Conservation (phyloP, 1,139 yeast genomes). For the Scheffersomyces parashehatae region DNA sequence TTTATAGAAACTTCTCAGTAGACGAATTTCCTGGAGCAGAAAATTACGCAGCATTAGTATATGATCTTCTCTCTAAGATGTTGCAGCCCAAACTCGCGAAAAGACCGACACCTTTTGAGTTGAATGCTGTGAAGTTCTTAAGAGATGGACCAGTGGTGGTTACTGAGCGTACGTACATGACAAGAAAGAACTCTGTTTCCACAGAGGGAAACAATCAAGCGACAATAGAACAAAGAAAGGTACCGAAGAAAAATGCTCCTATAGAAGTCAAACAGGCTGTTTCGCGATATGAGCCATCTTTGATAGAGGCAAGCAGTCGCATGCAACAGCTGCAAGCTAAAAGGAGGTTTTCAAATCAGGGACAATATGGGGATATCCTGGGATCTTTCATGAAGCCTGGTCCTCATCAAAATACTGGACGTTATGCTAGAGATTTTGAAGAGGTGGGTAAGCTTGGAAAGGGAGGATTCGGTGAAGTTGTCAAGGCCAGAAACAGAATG, state of each 20-base stretch:
- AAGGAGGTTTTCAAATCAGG: background rate
- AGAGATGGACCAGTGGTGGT: conserved; percentile 58
- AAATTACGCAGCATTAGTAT: conserved; percentile 42
- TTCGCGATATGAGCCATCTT: background rate
- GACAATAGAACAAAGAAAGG: background rate
- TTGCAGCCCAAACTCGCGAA: conserved; percentile 66
- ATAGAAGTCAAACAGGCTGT: background rate
- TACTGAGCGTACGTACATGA: background rate
- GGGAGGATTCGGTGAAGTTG: conserved; percentile 98
- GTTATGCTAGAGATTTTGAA: conserved; percentile 74
- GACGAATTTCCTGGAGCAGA: conserved; percentile 29
- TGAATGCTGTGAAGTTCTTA: conserved; percentile 78
- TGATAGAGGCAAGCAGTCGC: background rate
- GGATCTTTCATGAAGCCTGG: conserved; percentile 3
- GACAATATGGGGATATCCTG: background rate
- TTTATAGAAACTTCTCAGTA: conserved; percentile 47
- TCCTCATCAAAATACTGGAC: conserved; percentile 21
- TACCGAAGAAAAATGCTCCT: background rate
- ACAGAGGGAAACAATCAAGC: conserved; percentile 14
- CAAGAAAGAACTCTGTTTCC: background rate
- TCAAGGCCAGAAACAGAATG: conserved; percentile 85
- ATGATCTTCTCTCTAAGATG: conserved; percentile 67
- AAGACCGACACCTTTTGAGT: conserved; percentile 79
- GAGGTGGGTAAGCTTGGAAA: conserved; percentile 90
- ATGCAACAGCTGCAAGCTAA: background rate